These are phyloP conservation scores for Botrytis aclada DNA, from an alignment of 2,329 filamentous ascomycete species.

Conservation along the genomic window DNA sequence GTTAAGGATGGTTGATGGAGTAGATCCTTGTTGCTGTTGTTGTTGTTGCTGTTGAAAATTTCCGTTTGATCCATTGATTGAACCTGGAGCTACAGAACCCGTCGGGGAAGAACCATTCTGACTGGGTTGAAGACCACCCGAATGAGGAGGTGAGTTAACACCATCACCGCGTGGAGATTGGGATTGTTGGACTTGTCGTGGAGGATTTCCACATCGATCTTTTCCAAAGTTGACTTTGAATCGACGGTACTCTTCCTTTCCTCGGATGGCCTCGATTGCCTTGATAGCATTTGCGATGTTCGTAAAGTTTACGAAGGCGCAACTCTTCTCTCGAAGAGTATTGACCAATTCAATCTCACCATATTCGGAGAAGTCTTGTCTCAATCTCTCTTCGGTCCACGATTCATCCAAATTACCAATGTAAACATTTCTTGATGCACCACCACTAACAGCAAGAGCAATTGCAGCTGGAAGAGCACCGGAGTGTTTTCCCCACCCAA, in stretches of 20 bases:
- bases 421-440: slow-evolving; percentile 97
- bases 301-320: slow-evolving; percentile 98
- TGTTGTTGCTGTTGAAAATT: slow-evolving; percentile 14
- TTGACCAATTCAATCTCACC: slow-evolving; percentile 98
- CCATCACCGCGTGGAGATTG: slow-evolving; percentile 64
- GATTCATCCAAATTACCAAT: slow-evolving; percentile 96
- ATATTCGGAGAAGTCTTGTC: slow-evolving; percentile 95
- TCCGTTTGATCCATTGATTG: slow-evolving; percentile 40
- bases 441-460: slow-evolving; percentile 90
- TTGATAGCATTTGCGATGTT: slow-evolving; percentile 99
- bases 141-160: slow-evolving; percentile 51
- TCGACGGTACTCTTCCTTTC: slow-evolving; percentile 92
- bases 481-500: slow-evolving; percentile 99
- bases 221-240: slow-evolving; percentile 99
- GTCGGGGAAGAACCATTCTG: slow-evolving; percentile 38
- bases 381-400: slow-evolving; percentile 92
- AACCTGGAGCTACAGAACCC: slow-evolving; percentile 49
- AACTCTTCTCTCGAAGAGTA: slow-evolving; percentile 95
- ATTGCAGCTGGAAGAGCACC: slow-evolving; percentile 94
- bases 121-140: slow-evolving; percentile 36
- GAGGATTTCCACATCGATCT: slow-evolving; percentile 94
- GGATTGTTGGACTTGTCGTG: slow-evolving; percentile 71
- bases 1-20: slow-evolving; percentile 73
- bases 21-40: slow-evolving; percentile 57
- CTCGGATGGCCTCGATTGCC: slow-evolving; percentile 92